Percentiles rank a stretch among this genome's conserved stretches.
These are phyloP conservation scores for Aspergillus carbonarius DNA, from an alignment of 2,329 filamentous ascomycete genomes.

Conservation along the genomic window DNA sequence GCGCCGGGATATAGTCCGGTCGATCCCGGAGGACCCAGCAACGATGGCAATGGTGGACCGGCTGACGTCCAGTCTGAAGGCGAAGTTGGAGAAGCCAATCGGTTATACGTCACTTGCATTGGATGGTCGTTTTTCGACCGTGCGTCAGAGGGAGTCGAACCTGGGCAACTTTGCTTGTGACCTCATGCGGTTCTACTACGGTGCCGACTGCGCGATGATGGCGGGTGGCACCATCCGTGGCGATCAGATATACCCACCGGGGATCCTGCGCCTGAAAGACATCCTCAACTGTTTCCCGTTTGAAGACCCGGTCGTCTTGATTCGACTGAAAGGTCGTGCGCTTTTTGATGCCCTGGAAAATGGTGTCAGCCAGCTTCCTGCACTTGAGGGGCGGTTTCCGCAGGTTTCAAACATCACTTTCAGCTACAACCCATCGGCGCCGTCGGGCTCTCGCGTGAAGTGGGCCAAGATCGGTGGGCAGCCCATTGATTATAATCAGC, in stretches of 20 bases:
- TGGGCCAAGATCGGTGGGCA: slow-evolving; percentile 61
- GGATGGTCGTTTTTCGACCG: slow-evolving; percentile 82
- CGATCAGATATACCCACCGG: slow-evolving; percentile 83
- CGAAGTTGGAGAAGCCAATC: slow-evolving; percentile 76
- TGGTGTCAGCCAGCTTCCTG: slow-evolving; percentile 74
- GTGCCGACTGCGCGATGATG: slow-evolving; percentile 79
- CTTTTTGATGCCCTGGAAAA: slow-evolving; percentile 83
- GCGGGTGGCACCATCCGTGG: slow-evolving; percentile 82
- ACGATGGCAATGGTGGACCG: slow-evolving; percentile 64
- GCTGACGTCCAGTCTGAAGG: slow-evolving; percentile 70
- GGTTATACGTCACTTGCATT: slow-evolving; percentile 80
- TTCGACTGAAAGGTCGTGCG: slow-evolving; percentile 68
- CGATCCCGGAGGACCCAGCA: slow-evolving; percentile 62
- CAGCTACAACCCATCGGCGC: slow-evolving; percentile 64
- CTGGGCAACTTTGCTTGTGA: slow-evolving; percentile 90
- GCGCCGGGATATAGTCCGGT: slow-evolving; percentile 69
- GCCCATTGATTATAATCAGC: slow-evolving; percentile 60
- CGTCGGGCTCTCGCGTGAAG: slow-evolving; percentile 62
- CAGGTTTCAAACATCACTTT: slow-evolving; percentile 84
- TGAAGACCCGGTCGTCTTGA: slow-evolving; percentile 81
- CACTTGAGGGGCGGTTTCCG: slow-evolving; percentile 79
- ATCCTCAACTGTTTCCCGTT: slow-evolving; percentile 91
- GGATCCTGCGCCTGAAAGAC: slow-evolving; percentile 73
- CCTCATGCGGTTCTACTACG: slow-evolving; percentile 81
- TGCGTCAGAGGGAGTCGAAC: slow-evolving; percentile 75